phyloP scores from a whole-genome alignment of 2,329 filamentous ascomycete species.

The Talaromyces funiculosus region DNA sequence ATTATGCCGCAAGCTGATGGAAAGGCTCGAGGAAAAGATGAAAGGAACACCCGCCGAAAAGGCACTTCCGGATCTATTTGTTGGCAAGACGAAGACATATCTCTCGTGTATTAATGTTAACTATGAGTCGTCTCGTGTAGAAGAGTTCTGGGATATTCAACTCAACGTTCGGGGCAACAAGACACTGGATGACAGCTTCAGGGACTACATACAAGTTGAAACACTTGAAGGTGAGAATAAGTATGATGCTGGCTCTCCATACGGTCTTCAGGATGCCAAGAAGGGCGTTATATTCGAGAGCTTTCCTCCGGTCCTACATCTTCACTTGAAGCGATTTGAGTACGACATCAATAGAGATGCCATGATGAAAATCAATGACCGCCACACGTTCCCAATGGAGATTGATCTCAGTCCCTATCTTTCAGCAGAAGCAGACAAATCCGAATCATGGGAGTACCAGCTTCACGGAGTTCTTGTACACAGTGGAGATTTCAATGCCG shows the following conservation, averaged over 20 bases:
- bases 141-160: slow-evolving; percentile 99
- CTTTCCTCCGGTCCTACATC: slow-evolving; percentile 87
- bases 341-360: slow-evolving; percentile 94
- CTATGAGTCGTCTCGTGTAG: slow-evolving; percentile 89
- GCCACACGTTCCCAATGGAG: slow-evolving; percentile 46
- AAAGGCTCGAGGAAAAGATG: slow-evolving; percentile 95
- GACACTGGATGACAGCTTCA: slow-evolving; percentile 88
- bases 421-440: slow-evolving; percentile 76
- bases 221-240: slow-evolving; percentile 98
- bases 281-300: slow-evolving; percentile 97
- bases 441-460: slow-evolving; percentile 86
- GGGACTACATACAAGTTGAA: slow-evolving; percentile 93
- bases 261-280: slow-evolving; percentile 90
- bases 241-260: slow-evolving; percentile 84
- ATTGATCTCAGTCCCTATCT: slow-evolving; percentile 72
- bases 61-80: slow-evolving; percentile 82
- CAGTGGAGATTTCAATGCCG: slow-evolving; percentile 92
- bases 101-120: slow-evolving; percentile 98
- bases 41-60: slow-evolving; percentile 92
- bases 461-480: slow-evolving; percentile 94
- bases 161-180: slow-evolving; percentile 94
- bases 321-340: slow-evolving; percentile 95
- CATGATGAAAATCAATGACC: slow-evolving; percentile 85
- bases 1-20: slow-evolving; percentile 92
- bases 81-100: slow-evolving; percentile 97